Evolutionary conservation across 495 filamentous ascomycete genomes (phyloP).

Genomic region (Coniosporium apollinis): DNA sequence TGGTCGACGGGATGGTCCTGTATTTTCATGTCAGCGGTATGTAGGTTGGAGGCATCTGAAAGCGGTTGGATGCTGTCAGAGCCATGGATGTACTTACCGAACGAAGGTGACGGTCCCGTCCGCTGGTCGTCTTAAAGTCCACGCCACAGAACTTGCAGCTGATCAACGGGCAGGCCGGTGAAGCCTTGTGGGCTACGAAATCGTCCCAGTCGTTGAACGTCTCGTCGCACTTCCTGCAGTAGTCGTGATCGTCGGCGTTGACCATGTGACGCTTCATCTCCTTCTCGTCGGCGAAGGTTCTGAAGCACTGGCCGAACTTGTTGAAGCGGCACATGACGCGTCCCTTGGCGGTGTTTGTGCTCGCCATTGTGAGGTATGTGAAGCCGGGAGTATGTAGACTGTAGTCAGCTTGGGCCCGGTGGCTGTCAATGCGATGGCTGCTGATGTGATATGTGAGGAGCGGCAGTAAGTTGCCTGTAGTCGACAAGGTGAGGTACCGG

Average conservation of each 20-base stretch:
- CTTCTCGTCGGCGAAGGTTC: slow-evolving; percentile 16
- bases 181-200: slow-evolving; percentile 18
- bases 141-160: slow-evolving; percentile 28
- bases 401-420: no score
- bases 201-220: slow-evolving; percentile 30
- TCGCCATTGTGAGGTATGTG: no score
- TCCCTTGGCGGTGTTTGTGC: no score
- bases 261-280: slow-evolving; percentile 33
- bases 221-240: slow-evolving; percentile 33
- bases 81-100: slow-evolving; percentile 21
- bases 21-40: background rate
- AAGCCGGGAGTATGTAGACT: no score
- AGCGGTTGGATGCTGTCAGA: background rate
- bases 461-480: no score
- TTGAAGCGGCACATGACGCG: no score
- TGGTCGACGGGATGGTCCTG: slow-evolving; percentile 27
- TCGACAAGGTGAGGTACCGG: no score
- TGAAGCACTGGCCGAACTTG: slow-evolving; percentile 9
- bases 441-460: no score
- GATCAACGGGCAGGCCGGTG: slow-evolving; percentile 3
- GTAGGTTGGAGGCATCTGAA: slow-evolving; percentile 10
- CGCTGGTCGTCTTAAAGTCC: slow-evolving; percentile 32
- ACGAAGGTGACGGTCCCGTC: slow-evolving; percentile 29
- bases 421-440: no score
- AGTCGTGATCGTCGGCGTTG: slow-evolving; percentile 27